These are phyloP conservation scores for Candida adriatica DNA, from an alignment of 805 yeast genomes.

Conservation along the genomic window DNA sequence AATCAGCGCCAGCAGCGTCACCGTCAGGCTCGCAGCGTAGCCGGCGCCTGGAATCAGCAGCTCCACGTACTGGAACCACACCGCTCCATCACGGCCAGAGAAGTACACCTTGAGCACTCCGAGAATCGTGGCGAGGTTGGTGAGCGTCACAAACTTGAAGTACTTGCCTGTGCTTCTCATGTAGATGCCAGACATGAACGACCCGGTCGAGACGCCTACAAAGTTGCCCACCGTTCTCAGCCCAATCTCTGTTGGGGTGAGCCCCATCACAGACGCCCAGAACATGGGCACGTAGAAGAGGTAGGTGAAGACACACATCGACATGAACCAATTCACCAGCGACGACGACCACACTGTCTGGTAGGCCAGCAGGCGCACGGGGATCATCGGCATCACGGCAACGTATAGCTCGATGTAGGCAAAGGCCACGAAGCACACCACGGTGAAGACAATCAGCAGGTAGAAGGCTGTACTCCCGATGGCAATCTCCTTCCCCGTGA, in stretches of 20 bases:
- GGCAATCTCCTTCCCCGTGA: constrained; percentile 51
- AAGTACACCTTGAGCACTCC: constrained; percentile 37
- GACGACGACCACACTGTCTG: constrained; percentile 60
- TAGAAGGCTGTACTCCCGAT: constrained; percentile 39
- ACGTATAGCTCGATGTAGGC: constrained; percentile 35
- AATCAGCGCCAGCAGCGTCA: constrained; percentile 66
- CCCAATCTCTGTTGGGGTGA: constrained; percentile 53
- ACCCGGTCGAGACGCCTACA: constrained; percentile 60
- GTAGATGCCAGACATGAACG: constrained; percentile 57
- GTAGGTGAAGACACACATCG: constrained; percentile 59
- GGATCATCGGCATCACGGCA: constrained; percentile 55
- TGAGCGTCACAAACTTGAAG: constrained; percentile 35
- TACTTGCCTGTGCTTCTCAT: constrained; percentile 67
- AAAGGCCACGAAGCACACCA: constrained; percentile 32
- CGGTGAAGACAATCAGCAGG: constrained; percentile 27
- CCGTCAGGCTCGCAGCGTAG: constrained; percentile 60
- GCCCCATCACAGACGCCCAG: constrained; percentile 45
- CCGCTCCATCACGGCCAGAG: constrained; percentile 19
- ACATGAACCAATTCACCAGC: constrained; percentile 57
- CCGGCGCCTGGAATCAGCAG: constrained; percentile 56
- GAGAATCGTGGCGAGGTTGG: constrained; percentile 36
- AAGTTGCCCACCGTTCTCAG: constrained; percentile 51
- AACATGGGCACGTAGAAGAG: constrained; percentile 69
- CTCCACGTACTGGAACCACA: constrained; percentile 35
- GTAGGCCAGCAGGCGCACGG: constrained; percentile 45